Conservation (phyloP, 768 basidiomycete species). For the Clitopilus hobsonii region DNA sequence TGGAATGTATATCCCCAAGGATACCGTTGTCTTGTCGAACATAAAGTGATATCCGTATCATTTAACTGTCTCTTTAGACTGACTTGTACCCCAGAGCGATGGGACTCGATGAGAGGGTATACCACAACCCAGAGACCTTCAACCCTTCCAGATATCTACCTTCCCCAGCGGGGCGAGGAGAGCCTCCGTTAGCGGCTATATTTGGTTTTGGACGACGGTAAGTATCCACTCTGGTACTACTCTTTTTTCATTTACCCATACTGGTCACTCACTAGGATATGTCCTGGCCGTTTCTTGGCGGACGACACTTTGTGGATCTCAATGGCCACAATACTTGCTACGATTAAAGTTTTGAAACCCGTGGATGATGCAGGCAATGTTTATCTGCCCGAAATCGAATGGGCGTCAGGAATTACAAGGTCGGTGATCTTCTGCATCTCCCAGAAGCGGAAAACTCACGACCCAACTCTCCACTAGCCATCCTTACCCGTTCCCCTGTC, state of each 20-base stretch:
- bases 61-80: background rate
- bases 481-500: background rate
- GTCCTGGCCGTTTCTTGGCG: background rate
- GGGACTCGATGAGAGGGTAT: constrained; percentile 29
- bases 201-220: background rate
- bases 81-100: constrained; percentile 27
- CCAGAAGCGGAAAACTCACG: background rate
- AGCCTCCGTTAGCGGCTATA: constrained; percentile 4
- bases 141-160: constrained; percentile 34
- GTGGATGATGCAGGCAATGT: constrained; percentile 1
- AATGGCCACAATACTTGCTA: constrained; percentile 4
- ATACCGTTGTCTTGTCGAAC: constrained; percentile 33
- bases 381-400: background rate
- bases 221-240: too few relatives aligned
- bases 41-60: constrained; percentile 21
- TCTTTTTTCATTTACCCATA: background rate
- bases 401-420: background rate
- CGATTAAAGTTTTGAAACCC: background rate
- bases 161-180: constrained; percentile 10
- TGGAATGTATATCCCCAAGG: constrained; percentile 35
- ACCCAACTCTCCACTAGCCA: background rate
- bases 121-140: constrained; percentile 34
- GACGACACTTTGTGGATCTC: constrained; percentile 3
- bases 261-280: background rate
- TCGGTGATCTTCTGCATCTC: background rate